Conservation (phyloP, 176 grass and related monocot genomes). For the Carex pumila region DNA sequence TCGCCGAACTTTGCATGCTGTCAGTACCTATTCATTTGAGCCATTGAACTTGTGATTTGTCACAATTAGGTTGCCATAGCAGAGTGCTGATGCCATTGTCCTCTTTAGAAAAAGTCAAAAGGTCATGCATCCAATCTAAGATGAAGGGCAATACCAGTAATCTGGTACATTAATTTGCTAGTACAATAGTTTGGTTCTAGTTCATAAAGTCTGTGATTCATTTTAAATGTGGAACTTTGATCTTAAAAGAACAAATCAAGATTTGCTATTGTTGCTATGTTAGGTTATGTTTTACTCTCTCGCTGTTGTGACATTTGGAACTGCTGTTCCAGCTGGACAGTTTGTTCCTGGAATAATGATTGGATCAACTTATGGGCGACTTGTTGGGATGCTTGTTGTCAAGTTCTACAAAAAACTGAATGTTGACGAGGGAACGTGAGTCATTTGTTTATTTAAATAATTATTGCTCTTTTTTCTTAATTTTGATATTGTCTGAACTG, state of each 20-base stretch:
- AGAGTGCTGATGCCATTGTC: neutral
- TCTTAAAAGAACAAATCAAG: neutral
- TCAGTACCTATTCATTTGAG: neutral
- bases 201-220: neutral
- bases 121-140: neutral
- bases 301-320: constrained; percentile 93
- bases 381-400: constrained; percentile 95
- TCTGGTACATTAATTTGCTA: neutral
- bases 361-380: constrained; percentile 95
- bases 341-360: constrained; percentile 99
- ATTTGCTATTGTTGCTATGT: constrained; percentile 3
- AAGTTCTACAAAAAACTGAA: constrained; percentile 92
- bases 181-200: neutral
- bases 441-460: constrained; percentile 16
- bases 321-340: constrained; percentile 96
- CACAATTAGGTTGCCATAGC: neutral
- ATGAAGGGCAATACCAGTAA: neutral
- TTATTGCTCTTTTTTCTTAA: neutral
- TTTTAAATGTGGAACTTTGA: neutral
- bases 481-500: neutral
- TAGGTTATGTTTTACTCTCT: constrained; percentile 99
- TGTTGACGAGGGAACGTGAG: constrained; percentile 98
- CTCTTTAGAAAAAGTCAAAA: neutral
- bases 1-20: neutral
- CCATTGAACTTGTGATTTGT: neutral